A percentile compares a stretch with the other conserved stretches of the same genome.
phyloP scores from a whole-genome alignment of 495 filamentous ascomycete genomes.

The Corynascus novoguineensis region DNA sequence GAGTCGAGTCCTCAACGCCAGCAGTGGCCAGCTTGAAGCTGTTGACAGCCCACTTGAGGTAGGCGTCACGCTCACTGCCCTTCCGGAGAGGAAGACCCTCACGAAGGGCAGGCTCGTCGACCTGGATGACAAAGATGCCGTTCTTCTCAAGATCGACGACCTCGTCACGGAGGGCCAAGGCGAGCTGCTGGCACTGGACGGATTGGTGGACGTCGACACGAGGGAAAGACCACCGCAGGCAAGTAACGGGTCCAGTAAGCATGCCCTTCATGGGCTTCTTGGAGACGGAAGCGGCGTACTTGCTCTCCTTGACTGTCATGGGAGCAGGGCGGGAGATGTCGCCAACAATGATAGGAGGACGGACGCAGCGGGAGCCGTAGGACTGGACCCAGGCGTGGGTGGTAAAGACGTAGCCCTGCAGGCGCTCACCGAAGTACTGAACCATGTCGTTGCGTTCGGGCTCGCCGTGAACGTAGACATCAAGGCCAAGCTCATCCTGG shows the following conservation, averaged over 20 bases:
- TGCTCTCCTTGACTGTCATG: conserved; percentile 99
- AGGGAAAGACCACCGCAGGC: conserved; percentile 98
- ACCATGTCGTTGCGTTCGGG: conserved; percentile 99
- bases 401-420: conserved; percentile 97
- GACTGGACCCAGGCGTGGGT: conserved; percentile 98
- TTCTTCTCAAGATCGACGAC: conserved; percentile 95
- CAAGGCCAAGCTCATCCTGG: conserved; percentile 94
- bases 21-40: conserved; percentile 92
- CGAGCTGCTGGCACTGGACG: conserved; percentile 96
- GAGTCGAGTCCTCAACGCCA: conserved; percentile 85
- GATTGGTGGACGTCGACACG: conserved; percentile 99
- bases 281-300: conserved; percentile 92
- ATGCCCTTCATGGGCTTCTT: conserved; percentile 99
- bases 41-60: conserved; percentile 93
- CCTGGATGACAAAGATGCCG: conserved; percentile 95
- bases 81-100: conserved; percentile 95
- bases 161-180: conserved; percentile 95
- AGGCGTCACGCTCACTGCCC: conserved; percentile 86
- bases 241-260: conserved; percentile 98
- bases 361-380: conserved; percentile 96
- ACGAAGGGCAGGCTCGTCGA: conserved; percentile 97
- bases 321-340: conserved; percentile 92
- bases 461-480: conserved; percentile 94
- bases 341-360: conserved; percentile 96
- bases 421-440: conserved; percentile 97